These are phyloP conservation scores for Lumnitzera racemosa DNA, from an alignment of 345 rosid species.

Conservation along the genomic window DNA sequence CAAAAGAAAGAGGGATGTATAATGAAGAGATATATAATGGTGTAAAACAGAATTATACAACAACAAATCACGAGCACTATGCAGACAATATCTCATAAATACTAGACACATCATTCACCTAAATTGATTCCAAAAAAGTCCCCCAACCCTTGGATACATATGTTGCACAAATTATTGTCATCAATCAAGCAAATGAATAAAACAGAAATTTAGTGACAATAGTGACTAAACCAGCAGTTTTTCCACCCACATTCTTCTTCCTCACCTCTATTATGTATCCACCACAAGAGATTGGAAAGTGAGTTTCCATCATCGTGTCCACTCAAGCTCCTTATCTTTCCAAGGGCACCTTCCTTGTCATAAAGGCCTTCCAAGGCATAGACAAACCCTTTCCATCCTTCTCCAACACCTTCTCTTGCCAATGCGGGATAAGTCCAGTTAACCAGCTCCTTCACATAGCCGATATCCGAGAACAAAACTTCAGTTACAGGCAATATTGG, in stretches of 20 bases:
- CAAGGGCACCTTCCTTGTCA: constrained; percentile 54
- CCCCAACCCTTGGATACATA: no score
- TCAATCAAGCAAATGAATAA: not conserved
- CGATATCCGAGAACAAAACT: constrained; percentile 58
- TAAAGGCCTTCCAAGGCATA: constrained; percentile 73
- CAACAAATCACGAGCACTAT: no score
- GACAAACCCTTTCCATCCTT: constrained; percentile 91
- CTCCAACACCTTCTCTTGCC: constrained; percentile 62
- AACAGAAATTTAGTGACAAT: constrained; percentile 38
- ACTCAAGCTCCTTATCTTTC: constrained; percentile 48
- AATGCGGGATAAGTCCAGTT: constrained; percentile 71
- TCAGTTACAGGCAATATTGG: constrained; percentile 66
- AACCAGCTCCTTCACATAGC: constrained; percentile 59
- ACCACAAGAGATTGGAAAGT: constrained; percentile 74
- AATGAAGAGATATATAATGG: no score
- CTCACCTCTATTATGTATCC: constrained; percentile 66
- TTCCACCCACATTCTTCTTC: constrained; percentile 48
- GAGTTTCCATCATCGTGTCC: constrained; percentile 77
- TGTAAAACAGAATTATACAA: no score
- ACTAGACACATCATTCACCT: no score
- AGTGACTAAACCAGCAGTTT: constrained; percentile 64
- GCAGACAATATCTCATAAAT: no score
- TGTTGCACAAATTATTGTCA: no score
- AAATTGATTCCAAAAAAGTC: no score
- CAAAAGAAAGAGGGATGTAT: no score